Percentiles rank a stretch among this genome's conserved stretches.
Conservation (phyloP, 805 yeast species). For the Komagataella ulmi region DNA sequence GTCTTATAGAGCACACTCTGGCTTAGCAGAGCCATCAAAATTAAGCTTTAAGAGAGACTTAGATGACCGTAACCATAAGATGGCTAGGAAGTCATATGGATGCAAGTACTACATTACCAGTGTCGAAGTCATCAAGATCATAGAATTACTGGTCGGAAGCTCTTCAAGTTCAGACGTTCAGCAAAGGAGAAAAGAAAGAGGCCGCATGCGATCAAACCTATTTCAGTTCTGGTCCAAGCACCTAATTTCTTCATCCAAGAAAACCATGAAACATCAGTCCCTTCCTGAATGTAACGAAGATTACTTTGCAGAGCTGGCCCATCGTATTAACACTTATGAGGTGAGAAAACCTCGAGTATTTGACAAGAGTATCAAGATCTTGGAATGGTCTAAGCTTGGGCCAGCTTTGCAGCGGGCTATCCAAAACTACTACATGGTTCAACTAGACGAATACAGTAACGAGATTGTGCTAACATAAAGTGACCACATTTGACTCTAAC, state of each 20-base stretch:
- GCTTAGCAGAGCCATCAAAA: too few species aligned
- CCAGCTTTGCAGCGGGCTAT: constrained; percentile 52
- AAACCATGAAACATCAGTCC: constrained; percentile 4
- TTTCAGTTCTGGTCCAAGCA: constrained; percentile 56
- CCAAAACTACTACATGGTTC: constrained; percentile 45
- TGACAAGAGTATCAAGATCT: constrained; percentile 52
- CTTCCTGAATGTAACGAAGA: constrained; percentile 9
- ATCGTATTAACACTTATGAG: constrained; percentile 51
- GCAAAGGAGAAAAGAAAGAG: constrained; percentile 47
- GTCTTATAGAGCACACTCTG: too few species aligned
- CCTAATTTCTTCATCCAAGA: constrained; percentile 35
- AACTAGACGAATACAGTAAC: too few species aligned
- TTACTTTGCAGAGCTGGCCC: constrained; percentile 41
- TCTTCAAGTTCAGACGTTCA: constrained; percentile 25
- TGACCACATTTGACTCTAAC: too few species aligned
- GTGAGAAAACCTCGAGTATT: constrained; percentile 54
- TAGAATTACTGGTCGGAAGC: constrained; percentile 44
- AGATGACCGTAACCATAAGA: constrained; percentile 1
- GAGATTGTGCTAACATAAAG: too few species aligned
- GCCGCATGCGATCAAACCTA: constrained; percentile 50
- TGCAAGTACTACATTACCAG: constrained; percentile 41
- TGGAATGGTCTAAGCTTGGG: constrained; percentile 44
- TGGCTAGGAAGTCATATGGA: background rate
- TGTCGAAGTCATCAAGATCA: constrained; percentile 54
- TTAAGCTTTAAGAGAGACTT: constrained; percentile 1